These are phyloP conservation scores for Neophaeococcomyces aloes DNA, from an alignment of 2,329 filamentous ascomycete species.

Conservation along the genomic window DNA sequence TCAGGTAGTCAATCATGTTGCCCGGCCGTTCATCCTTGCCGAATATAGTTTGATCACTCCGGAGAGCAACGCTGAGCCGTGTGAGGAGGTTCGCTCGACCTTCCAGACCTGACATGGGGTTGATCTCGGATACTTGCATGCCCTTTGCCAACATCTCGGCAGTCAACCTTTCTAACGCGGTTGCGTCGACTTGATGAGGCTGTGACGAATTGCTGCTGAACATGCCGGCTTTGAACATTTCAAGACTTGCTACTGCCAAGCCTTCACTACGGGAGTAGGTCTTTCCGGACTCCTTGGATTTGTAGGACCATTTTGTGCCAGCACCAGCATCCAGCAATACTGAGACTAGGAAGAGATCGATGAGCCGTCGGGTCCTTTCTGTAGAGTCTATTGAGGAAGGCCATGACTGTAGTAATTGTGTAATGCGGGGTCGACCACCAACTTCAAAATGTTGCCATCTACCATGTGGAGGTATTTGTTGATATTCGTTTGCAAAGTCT, in stretches of 20 bases:
- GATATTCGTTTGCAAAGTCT: slow-evolving; percentile 59
- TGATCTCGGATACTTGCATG: slow-evolving; percentile 71
- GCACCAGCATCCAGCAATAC: slow-evolving; percentile 62
- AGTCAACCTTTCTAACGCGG: slow-evolving; percentile 63
- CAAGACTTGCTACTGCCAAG: slow-evolving; percentile 63
- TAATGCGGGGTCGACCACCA: slow-evolving; percentile 42
- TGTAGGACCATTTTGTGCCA: slow-evolving; percentile 84
- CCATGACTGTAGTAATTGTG: slow-evolving; percentile 38
- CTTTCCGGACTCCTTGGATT: slow-evolving; percentile 76
- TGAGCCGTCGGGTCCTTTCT: slow-evolving; percentile 44
- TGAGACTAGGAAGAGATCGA: slow-evolving; percentile 53
- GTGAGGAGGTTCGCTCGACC: slow-evolving; percentile 72
- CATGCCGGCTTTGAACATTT: slow-evolving; percentile 88
- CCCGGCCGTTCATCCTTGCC: slow-evolving; percentile 75
- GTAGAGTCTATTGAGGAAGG: slow-evolving; percentile 52
- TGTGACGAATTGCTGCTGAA: slow-evolving; percentile 77
- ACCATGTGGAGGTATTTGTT: slow-evolving; percentile 68
- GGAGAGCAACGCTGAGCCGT: slow-evolving; percentile 62
- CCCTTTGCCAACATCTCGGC: slow-evolving; percentile 65
- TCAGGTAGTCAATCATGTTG: slow-evolving; percentile 91
- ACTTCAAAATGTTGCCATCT: slow-evolving; percentile 56
- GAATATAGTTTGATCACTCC: slow-evolving; percentile 69
- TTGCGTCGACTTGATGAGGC: slow-evolving; percentile 81
- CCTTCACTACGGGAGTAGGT: slow-evolving; percentile 79
- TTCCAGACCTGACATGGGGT: slow-evolving; percentile 73